Conservation (phyloP, 2,329 filamentous ascomycete genomes). For the Phialophora chinensis region DNA sequence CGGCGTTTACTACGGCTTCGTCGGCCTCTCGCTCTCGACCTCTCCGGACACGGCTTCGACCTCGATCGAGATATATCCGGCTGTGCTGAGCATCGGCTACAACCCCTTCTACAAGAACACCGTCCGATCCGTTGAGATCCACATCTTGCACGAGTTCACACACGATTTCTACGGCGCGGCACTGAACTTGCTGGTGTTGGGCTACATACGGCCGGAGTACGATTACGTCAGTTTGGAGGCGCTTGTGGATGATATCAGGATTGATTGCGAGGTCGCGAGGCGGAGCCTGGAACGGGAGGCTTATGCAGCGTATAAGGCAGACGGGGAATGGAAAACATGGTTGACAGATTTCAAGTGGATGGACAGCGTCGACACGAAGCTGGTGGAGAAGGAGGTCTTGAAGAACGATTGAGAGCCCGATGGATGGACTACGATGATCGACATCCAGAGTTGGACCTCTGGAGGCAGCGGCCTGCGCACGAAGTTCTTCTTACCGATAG, state of each 20-base stretch:
- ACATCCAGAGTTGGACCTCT: neutral
- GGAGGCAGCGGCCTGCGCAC: neutral
- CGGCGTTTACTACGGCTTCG: constrained; percentile 95
- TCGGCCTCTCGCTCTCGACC: constrained; percentile 68
- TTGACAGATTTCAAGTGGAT: constrained; percentile 41
- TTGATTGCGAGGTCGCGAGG: constrained; percentile 83
- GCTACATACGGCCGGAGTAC: constrained; percentile 86
- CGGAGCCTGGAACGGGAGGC: constrained; percentile 70
- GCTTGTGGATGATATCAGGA: constrained; percentile 83
- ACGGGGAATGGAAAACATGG: constrained; percentile 39
- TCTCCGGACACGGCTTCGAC: constrained; percentile 20
- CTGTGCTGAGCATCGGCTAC: constrained; percentile 94
- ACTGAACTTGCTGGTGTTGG: constrained; percentile 80
- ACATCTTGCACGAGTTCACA: constrained; percentile 67
- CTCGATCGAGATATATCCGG: constrained; percentile 66
- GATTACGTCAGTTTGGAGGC: constrained; percentile 86
- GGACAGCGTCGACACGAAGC: constrained; percentile 42
- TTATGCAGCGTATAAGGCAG: constrained; percentile 61
- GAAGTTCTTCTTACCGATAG: neutral
- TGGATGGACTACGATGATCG: no score
- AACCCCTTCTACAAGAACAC: constrained; percentile 98
- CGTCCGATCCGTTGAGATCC: constrained; percentile 81
- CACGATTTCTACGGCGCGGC: constrained; percentile 83
- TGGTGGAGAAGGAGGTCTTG: constrained; percentile 41
- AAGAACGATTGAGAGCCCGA: constrained; percentile 14